phyloP scores from a whole-genome alignment of 495 filamentous ascomycete genomes.

The Podospora conica region DNA sequence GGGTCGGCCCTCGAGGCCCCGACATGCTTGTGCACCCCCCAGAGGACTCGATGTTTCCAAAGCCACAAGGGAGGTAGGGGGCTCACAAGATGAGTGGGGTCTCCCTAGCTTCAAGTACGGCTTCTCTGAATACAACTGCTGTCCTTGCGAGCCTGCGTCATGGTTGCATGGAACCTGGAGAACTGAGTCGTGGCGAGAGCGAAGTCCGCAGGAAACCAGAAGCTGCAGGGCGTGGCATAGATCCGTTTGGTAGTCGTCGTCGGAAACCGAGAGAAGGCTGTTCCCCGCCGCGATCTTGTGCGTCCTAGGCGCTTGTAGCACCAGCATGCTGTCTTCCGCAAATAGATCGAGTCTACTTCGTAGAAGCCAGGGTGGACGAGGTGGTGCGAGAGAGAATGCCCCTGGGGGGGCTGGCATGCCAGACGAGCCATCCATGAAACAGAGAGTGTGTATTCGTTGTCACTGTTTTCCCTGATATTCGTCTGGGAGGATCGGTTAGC shows the following conservation, averaged over 20 bases:
- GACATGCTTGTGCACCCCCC: background rate
- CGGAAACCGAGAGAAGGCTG: background rate
- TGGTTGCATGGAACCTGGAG: background rate
- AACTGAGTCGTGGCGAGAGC: background rate
- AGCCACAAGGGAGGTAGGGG: background rate
- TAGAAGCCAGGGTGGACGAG: background rate
- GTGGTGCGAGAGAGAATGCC: background rate
- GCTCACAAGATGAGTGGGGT: background rate
- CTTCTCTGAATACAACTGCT: background rate
- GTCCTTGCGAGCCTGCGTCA: background rate
- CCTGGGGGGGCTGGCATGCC: background rate
- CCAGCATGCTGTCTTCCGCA: background rate
- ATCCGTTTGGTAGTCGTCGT: background rate
- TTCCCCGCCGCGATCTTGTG: background rate
- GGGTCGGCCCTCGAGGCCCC: slow-evolving; percentile 2
- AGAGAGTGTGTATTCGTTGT: background rate
- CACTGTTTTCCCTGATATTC: background rate
- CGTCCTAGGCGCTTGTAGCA: background rate
- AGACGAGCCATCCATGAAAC: background rate
- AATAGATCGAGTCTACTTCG: background rate
- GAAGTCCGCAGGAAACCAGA: background rate
- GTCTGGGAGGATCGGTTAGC: background rate
- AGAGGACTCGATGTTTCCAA: background rate
- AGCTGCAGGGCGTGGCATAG: background rate
- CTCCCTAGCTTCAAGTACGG: background rate